Base-by-base conservation (phyloP, 768 basidiomycete species). In the Wakefieldia striispora region DNA sequence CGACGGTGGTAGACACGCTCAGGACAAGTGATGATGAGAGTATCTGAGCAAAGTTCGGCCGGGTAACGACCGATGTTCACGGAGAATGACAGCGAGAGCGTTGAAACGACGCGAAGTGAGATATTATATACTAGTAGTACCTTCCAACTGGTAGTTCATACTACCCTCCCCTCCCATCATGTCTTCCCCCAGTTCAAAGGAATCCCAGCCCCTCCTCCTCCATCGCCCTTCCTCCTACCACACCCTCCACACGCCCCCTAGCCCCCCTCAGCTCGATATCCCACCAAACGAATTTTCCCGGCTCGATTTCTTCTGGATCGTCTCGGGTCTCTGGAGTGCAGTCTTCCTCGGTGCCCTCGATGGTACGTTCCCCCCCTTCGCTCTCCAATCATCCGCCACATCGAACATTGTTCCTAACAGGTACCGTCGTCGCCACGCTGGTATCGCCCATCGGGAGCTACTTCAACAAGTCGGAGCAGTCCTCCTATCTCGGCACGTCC, bases 401-500 rank as follows among this genome's bases (percentile, higher is more conserved):
- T 6, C 29, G 36, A 49, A 43, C 41, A n/a, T 44, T 38, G 35
- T 40, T 43, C 39, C 54, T n/a, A 35, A 35, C 42, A 66, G 88
- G 88, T 57, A 92, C 90, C 5, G 84, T 93, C 59, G 91, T 93
- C 51, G 91, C 91, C 23, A 94, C 91, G 2, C 77, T 94, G 43
- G 72, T 91, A 50, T 81, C 86, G 36, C 87, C 90, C 49, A 92
- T 94, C 56, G 91, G 91, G 45, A 91, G 87, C 62, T 79, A 88
- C 62, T 94, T 91, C 70, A 75, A 83, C 61, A 86, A 85, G 65
- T 85, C 84, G 31, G 82, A 86, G 61, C 82, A 88, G 55, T 79
- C 90, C 13, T 88, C 88, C 1, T 94, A 95, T 68, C 84, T 97
- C 50, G 94, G 90, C 27, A 92, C 91, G 12, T 80, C 90, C 12